These are phyloP conservation scores for Claviceps pusilla DNA, from an alignment of 2,329 filamentous ascomycete species.

Conservation along the genomic window DNA sequence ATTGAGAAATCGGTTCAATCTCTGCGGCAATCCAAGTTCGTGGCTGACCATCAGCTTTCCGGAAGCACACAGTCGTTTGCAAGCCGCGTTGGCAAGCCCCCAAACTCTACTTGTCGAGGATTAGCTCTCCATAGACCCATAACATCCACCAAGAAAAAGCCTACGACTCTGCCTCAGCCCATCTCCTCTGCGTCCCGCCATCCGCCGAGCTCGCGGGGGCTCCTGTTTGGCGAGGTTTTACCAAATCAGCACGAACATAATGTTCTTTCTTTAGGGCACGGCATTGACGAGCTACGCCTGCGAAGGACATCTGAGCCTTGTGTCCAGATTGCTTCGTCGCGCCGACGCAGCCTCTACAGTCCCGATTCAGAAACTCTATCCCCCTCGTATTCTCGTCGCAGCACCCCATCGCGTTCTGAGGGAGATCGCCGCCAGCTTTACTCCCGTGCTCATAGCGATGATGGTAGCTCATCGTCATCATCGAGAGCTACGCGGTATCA, in stretches of 20 bases:
- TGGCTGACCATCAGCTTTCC: constrained; percentile 35
- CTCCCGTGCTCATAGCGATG: constrained; percentile 46
- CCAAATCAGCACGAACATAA: constrained; percentile 42
- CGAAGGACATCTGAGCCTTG: constrained; percentile 60
- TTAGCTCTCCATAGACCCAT: constrained; percentile 21
- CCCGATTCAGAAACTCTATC: constrained; percentile 44
- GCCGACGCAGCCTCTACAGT: constrained; percentile 41
- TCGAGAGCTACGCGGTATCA: constrained; percentile 17
- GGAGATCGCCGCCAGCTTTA: constrained; percentile 18
- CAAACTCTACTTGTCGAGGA: constrained; percentile 18
- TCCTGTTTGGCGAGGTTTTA: constrained; percentile 63
- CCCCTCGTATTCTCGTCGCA: constrained; percentile 51
- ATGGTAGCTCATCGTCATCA: constrained; percentile 22
- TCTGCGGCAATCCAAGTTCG: constrained; percentile 31
- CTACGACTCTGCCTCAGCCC: constrained; percentile 20
- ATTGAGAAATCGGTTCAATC: constrained; percentile 13
- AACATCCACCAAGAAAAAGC: constrained; percentile 19
- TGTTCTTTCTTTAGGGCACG: constrained; percentile 39
- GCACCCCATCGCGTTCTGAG: constrained; percentile 8
- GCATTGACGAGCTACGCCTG: constrained; percentile 37
- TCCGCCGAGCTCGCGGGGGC: constrained; percentile 31
- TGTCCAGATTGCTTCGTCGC: constrained; percentile 35
- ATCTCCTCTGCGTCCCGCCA: constrained; percentile 18
- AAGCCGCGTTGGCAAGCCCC: constrained; percentile 42
- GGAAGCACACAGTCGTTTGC: constrained; percentile 44